Percentiles rank a stretch among this genome's conserved stretches.
Evolutionary conservation across 345 rosid genomes (phyloP).

Genomic region (Cardiospermum halicacabum): DNA sequence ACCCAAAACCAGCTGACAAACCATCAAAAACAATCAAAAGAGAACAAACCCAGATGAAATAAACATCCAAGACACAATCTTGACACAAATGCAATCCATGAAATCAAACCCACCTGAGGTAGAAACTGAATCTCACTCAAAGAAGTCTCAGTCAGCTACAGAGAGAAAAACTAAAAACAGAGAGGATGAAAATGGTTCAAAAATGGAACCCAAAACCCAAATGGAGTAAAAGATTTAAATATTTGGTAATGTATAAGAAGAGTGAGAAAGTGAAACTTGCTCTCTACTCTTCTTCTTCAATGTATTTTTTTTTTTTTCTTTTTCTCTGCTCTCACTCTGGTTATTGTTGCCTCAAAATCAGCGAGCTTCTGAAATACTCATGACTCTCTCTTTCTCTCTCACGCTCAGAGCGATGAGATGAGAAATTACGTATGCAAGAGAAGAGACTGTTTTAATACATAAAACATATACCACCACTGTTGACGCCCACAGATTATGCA

Average conservation of each 20-base stretch:
- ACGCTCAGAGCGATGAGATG: not conserved
- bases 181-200: not conserved
- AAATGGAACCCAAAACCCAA: conserved; percentile 5
- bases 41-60: not conserved
- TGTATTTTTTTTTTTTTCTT: conserved; percentile 8
- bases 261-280: conserved; percentile 18
- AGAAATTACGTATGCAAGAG: not conserved
- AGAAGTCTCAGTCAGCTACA: not conserved
- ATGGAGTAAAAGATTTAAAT: conserved; percentile 10
- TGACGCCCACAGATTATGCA: no score
- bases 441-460: conserved; percentile 6
- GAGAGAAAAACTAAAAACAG: conserved; percentile 2
- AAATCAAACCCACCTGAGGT: conserved; percentile 1
- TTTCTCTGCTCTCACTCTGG: not conserved
- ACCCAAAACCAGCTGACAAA: no score
- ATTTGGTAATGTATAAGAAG: not conserved
- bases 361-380: conserved; percentile 26
- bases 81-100: not conserved
- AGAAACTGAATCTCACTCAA: not conserved
- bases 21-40: not conserved
- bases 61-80: not conserved
- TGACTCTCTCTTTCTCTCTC: not conserved
- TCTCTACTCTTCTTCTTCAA: conserved; percentile 8
- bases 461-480: no score
- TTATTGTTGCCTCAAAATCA: conserved; percentile 26